Conservation (phyloP, 768 basidiomycete species). For the Boletus tomentosulus region DNA sequence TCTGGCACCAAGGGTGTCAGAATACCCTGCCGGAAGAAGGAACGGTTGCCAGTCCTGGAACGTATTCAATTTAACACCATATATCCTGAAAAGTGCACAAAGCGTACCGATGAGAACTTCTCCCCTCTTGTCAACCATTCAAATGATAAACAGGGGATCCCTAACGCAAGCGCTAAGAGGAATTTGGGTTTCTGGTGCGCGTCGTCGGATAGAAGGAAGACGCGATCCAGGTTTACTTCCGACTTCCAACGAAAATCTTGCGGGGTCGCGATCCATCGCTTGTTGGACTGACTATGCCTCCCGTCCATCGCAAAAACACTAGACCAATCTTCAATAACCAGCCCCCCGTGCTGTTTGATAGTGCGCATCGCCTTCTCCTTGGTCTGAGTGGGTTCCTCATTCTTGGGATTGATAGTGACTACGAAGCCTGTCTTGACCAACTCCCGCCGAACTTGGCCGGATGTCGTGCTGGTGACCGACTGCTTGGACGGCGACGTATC, state of each 20-base stretch:
- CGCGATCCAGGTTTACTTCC: conserved; percentile 38
- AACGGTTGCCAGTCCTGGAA: conserved; percentile 58
- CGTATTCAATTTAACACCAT: conserved; percentile 9
- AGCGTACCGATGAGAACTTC: conserved; percentile 31
- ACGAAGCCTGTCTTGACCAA: conserved; percentile 54
- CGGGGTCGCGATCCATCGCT: conserved; percentile 50
- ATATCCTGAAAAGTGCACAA: not conserved
- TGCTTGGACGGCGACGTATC: conserved; percentile 47
- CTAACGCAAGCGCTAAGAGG: conserved; percentile 76
- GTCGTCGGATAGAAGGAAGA: conserved; percentile 68
- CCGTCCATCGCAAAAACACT: conserved; percentile 56
- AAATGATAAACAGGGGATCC: conserved; percentile 73
- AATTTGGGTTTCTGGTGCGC: conserved; percentile 72
- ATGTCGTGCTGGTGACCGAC: conserved; percentile 37
- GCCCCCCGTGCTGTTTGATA: conserved; percentile 51
- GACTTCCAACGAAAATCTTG: conserved; percentile 43
- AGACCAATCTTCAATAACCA: conserved; percentile 60
- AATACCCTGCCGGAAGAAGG: conserved; percentile 51
- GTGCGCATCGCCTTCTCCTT: conserved; percentile 40
- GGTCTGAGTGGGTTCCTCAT: conserved; percentile 34
- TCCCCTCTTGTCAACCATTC: conserved; percentile 41
- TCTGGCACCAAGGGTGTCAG: conserved; percentile 37
- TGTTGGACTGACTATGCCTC: conserved; percentile 36
- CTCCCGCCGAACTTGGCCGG: conserved; percentile 35
- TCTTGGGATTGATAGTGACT: conserved; percentile 45